A percentile compares a stretch with the other conserved stretches of the same genome.
Conservation (phyloP, 208 protist genomes). For the Giardia duodenalis region DNA sequence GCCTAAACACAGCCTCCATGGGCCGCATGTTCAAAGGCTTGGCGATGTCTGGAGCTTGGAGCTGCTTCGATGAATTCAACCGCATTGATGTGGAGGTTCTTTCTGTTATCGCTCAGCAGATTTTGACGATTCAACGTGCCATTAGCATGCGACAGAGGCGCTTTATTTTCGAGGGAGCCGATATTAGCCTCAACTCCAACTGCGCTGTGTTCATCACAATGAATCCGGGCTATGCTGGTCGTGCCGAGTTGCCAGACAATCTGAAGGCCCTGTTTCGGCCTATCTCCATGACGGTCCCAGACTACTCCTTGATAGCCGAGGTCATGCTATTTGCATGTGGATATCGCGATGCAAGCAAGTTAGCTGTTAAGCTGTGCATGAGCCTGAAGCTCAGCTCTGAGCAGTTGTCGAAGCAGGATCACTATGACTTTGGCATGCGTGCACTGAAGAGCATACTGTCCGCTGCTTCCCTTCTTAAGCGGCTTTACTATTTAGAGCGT, state of each 20-base stretch:
- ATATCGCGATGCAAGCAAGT: constrained; percentile 43
- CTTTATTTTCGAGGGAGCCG: constrained; percentile 49
- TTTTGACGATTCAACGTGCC: constrained; percentile 82
- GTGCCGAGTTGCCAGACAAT: constrained; percentile 91
- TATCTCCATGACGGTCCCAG: constrained; percentile 88
- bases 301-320: constrained; percentile 89
- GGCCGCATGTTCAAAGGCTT: constrained; percentile 88
- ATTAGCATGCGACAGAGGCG: constrained; percentile 61
- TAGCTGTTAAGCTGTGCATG: constrained; percentile 92
- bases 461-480: constrained; percentile 41
- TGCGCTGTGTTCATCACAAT: constrained; percentile 61
- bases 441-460: constrained; percentile 52
- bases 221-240: constrained; percentile 93
- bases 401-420: constrained; percentile 58
- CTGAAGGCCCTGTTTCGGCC: constrained; percentile 93
- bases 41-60: constrained; percentile 77
- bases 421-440: constrained; percentile 60
- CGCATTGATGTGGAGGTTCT: constrained; percentile 88
- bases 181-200: constrained; percentile 50
- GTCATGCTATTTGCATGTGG: constrained; percentile 80
- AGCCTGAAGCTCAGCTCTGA: constrained; percentile 66
- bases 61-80: constrained; percentile 99
- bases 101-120: constrained; percentile 89
- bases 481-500: constrained; percentile 11
- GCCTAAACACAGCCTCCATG: constrained; percentile 90